phyloP scores from a whole-genome alignment of 2,329 filamentous ascomycete species.

The Fusarium acutatum region DNA sequence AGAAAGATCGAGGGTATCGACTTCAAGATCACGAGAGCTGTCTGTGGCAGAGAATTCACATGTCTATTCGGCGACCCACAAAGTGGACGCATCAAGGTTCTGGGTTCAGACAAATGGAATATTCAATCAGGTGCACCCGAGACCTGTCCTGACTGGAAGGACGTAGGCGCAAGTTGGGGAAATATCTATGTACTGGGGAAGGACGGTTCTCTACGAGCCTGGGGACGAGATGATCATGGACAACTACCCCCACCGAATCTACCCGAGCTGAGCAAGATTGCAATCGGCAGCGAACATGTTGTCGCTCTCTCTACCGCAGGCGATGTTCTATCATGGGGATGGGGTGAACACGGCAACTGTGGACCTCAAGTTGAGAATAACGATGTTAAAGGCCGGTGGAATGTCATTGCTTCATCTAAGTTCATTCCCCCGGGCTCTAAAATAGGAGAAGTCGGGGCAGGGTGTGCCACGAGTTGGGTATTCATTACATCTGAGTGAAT shows the following conservation, averaged over 20 bases:
- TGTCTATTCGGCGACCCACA: slow-evolving; percentile 68
- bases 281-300: slow-evolving; percentile 90
- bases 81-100: slow-evolving; percentile 68
- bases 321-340: slow-evolving; percentile 86
- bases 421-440: slow-evolving; percentile 60
- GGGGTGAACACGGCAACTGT: slow-evolving; percentile 98
- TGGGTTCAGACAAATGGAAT: slow-evolving; percentile 81
- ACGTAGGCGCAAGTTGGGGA: slow-evolving; percentile 83
- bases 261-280: slow-evolving; percentile 69
- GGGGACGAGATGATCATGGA: slow-evolving; percentile 87
- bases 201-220: slow-evolving; percentile 70
- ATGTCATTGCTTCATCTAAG: slow-evolving; percentile 68
- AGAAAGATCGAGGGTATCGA: slow-evolving; percentile 64
- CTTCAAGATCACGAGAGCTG: slow-evolving; percentile 72
- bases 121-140: slow-evolving; percentile 66
- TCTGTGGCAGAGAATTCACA: slow-evolving; percentile 88
- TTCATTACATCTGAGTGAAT: slow-evolving; percentile 39
- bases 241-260: slow-evolving; percentile 75
- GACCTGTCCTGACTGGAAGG: slow-evolving; percentile 66
- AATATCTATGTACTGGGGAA: slow-evolving; percentile 75
- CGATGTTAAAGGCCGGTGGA: slow-evolving; percentile 75
- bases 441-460: slow-evolving; percentile 76
- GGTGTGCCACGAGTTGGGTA: slow-evolving; percentile 90
- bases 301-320: slow-evolving; percentile 72
- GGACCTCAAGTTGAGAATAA: slow-evolving; percentile 71